phyloP scores from a whole-genome alignment of 805 yeast genomes.

The Saccharomyces jurei region DNA sequence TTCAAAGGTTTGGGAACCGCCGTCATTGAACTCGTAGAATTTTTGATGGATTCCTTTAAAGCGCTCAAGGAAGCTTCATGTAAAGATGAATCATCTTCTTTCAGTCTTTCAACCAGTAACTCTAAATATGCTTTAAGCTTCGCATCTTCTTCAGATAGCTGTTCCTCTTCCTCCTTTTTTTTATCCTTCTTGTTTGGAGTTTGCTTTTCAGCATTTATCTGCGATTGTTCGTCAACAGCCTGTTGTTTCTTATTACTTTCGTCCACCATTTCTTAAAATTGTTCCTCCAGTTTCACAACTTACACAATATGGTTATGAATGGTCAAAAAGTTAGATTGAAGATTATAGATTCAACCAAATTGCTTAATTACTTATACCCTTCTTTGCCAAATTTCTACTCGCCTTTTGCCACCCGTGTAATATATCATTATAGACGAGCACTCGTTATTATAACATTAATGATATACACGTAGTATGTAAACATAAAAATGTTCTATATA shows the following conservation, averaged over 20 bases:
- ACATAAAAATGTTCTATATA: background rate
- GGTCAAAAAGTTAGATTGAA: background rate
- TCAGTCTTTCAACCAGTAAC: slow-evolving; percentile 70
- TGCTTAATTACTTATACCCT: background rate
- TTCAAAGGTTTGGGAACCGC: slow-evolving; percentile 98
- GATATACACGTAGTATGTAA: background rate
- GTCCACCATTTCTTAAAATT: slow-evolving; percentile 11
- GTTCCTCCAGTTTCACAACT: background rate
- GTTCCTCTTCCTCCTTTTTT: slow-evolving; percentile 52
- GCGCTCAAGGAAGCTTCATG: slow-evolving; percentile 58
- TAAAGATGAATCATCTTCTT: slow-evolving; percentile 39
- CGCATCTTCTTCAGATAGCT: slow-evolving; percentile 86
- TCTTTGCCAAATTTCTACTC: background rate
- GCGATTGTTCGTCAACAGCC: slow-evolving; percentile 8
- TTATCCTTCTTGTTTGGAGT: slow-evolving; percentile 23
- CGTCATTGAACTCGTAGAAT: slow-evolving; percentile 96
- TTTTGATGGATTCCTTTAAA: slow-evolving; percentile 71
- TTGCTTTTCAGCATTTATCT: background rate
- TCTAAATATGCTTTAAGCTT: slow-evolving; percentile 82
- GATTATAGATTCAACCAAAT: background rate
- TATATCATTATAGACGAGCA: background rate
- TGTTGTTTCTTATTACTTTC: slow-evolving; percentile 9
- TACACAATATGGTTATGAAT: background rate
- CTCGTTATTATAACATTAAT: background rate
- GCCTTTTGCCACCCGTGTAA: background rate